phyloP scores from a whole-genome alignment of 2,329 filamentous ascomycete species.

The Setomelanomma holmii region DNA sequence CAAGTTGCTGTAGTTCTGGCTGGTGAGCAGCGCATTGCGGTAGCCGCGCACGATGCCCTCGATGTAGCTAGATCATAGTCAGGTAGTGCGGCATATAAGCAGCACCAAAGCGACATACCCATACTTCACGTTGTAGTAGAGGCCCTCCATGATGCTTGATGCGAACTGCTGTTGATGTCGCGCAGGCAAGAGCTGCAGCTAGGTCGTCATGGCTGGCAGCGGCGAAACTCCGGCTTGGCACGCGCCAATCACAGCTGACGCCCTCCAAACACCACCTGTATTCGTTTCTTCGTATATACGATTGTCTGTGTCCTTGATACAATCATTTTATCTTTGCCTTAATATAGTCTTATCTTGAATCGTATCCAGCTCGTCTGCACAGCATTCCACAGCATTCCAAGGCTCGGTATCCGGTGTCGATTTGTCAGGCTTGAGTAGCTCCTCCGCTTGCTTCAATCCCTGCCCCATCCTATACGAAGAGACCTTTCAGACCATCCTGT shows the following conservation, averaged over 20 bases:
- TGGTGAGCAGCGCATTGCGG: slow-evolving; percentile 88
- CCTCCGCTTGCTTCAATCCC: too few relatives aligned
- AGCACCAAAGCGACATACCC: slow-evolving; percentile 64
- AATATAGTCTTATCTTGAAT: too few relatives aligned
- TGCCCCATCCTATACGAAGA: too few relatives aligned
- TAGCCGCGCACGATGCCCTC: slow-evolving; percentile 98
- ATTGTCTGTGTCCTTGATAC: too few relatives aligned
- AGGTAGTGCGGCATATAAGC: slow-evolving; percentile 4
- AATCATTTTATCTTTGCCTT: too few relatives aligned
- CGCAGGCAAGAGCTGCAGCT: slow-evolving; percentile 27
- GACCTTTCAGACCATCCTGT: too few relatives aligned
- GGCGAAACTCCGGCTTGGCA: slow-evolving; percentile 7
- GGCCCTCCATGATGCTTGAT: slow-evolving; percentile 75
- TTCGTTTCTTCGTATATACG: too few relatives aligned
- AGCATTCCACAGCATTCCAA: too few relatives aligned
- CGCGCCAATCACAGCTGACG: not conserved
- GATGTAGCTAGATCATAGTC: slow-evolving; percentile 72
- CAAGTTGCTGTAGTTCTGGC: slow-evolving; percentile 91
- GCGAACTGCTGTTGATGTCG: slow-evolving; percentile 14
- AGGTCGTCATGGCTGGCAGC: slow-evolving; percentile 24
- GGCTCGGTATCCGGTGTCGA: too few relatives aligned
- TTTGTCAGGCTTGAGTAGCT: too few relatives aligned
- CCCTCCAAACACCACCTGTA: too few relatives aligned
- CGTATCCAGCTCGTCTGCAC: too few relatives aligned
- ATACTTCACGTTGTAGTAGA: slow-evolving; percentile 93